Conservation (phyloP, 768 basidiomycete genomes). For the Boletus barrowsii region DNA sequence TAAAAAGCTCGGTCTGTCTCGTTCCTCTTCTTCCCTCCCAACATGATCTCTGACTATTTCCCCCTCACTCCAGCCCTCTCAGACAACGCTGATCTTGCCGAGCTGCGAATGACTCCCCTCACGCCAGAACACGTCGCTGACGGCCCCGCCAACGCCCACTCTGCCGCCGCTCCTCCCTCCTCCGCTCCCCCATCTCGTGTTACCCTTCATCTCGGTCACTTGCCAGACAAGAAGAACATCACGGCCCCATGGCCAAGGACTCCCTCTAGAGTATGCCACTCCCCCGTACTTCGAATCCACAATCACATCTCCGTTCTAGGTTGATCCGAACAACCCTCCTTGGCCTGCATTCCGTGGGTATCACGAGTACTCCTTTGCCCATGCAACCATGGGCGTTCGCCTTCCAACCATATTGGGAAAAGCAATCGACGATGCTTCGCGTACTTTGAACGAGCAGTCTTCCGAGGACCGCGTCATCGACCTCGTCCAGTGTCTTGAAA, state of each 20-base stretch:
- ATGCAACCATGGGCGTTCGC: conserved; percentile 95
- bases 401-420: conserved; percentile 95
- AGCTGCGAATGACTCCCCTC: conserved; percentile 5
- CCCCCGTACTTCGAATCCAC: not conserved
- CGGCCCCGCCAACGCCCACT: not conserved
- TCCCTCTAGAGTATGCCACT: conserved; percentile 55
- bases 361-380: conserved; percentile 78
- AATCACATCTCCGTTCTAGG: conserved; percentile 35
- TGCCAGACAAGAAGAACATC: conserved; percentile 71
- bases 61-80: conserved; percentile 31
- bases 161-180: conserved; percentile 9
- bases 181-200: conserved; percentile 52
- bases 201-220: conserved; percentile 69
- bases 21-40: not conserved
- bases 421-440: conserved; percentile 87
- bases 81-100: conserved; percentile 9
- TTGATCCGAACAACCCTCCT: conserved; percentile 82
- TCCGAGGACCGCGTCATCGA: conserved; percentile 83
- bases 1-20: conserved; percentile 5
- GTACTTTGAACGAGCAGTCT: conserved; percentile 83
- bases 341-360: conserved; percentile 81
- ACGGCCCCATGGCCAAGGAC: conserved; percentile 72
- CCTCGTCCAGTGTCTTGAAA: conserved; percentile 79
- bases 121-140: not conserved
- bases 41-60: conserved; percentile 20